Evolutionary conservation across 148 eudicot genomes (phyloP).

Genomic region (Cornus suecica): DNA sequence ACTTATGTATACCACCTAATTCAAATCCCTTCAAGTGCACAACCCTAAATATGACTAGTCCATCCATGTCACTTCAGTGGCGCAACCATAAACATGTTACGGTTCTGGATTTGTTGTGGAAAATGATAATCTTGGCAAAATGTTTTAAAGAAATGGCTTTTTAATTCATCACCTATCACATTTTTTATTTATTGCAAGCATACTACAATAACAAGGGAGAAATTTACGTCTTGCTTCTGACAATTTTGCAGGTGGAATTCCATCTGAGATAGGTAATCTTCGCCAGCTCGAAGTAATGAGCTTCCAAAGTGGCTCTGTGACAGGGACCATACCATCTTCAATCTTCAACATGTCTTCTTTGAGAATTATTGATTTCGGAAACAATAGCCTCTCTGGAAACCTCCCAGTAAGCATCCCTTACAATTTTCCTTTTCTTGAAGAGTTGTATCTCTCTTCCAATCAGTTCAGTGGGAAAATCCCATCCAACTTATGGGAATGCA

Average conservation of each 20-base stretch:
- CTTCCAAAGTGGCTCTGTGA: not conserved
- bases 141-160: too few species aligned
- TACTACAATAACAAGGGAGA: not conserved
- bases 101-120: too few species aligned
- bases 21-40: too few species aligned
- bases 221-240: not conserved
- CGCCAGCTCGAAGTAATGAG: not conserved
- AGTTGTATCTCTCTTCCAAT: conserved; percentile 9
- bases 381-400: conserved; percentile 10
- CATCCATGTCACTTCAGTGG: too few species aligned
- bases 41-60: too few species aligned
- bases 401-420: conserved; percentile 13
- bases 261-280: conserved; percentile 19
- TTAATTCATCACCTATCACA: too few species aligned
- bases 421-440: conserved; percentile 14
- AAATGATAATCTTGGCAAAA: too few species aligned
- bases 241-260: conserved; percentile 21
- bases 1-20: too few species aligned
- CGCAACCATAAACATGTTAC: too few species aligned
- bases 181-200: too few species aligned
- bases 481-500: not conserved
- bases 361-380: not conserved
- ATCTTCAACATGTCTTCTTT: conserved; percentile 25
- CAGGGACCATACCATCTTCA: conserved; percentile 16
- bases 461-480: conserved; percentile 12